Evolutionary conservation across 73 alveolate species (phyloP), one percentile per base, ranked within the genome.

Genomic region (Paramecium bursaria): DNA sequence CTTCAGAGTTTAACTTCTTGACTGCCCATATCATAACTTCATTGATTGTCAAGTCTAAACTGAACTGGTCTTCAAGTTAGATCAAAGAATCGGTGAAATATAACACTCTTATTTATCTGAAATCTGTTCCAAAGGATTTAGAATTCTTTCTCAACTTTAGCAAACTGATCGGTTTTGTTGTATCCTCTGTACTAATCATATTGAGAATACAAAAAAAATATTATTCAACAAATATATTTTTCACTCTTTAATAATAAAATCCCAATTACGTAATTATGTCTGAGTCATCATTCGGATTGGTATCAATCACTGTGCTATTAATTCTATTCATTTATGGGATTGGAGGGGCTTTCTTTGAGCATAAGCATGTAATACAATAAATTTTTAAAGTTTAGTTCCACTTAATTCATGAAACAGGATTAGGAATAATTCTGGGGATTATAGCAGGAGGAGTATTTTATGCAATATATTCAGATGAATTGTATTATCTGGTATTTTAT

Each of bases 331-430:
- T 79, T 13, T 79, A 79, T 55, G 75, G 60, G 39, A 52, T 54
- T 1, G 80, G 77, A 15, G 89, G 89, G 46, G 61, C 85, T 1
- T 73, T 48, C 30, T 73, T 79, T 53, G 89, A 79, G 15, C 89
- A 79, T 29, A 53, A 79, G 29, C 75, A 53, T 42, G 89, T 79
- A 79, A 4, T 53, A 22, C 10, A 31, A 1, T 54, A 35, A 79
- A 14, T 35, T 51, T 14, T 31, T 42, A 22, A 21, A 33, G 9
- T 6, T 9, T 54, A 79, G 89, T 33, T 79, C 22, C 89, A 79
- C 15, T 9, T 54, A 26, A 79, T 79, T 26, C 89, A 79, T 33
- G 89, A 79, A 31, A 79, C 89, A 79, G 89, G 89, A 33, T 79
- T 79, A 51, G 89, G 89, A 13, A 79, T 79, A 46, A 54, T 79